A percentile compares a stretch with the other conserved stretches of the same genome.
phyloP scores from a whole-genome alignment of 2,329 filamentous ascomycete species.

The Elsinoe necatrix region DNA sequence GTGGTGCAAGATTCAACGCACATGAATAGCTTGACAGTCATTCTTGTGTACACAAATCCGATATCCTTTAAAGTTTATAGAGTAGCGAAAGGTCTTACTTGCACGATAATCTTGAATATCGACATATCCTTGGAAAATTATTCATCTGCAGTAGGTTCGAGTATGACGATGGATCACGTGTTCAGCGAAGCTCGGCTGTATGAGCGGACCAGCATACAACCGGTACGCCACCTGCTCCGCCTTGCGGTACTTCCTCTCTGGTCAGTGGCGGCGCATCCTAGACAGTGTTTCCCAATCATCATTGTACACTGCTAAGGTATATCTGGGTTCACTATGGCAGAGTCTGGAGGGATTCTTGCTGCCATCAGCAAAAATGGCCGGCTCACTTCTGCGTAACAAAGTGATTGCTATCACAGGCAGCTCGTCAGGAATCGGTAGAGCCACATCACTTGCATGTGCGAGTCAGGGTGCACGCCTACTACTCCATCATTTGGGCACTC shows the following conservation, averaged over 20 bases:
- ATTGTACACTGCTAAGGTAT: neutral
- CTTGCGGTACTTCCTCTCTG: neutral
- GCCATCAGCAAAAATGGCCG: neutral
- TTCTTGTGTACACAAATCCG: neutral
- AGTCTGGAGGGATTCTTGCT: neutral
- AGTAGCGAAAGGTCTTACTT: neutral
- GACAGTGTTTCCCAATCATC: neutral
- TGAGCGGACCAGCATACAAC: neutral
- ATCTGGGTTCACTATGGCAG: neutral
- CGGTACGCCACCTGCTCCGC: neutral
- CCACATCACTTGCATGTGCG: slow-evolving; percentile 3
- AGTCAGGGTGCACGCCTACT: slow-evolving; percentile 6
- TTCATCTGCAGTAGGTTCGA: neutral
- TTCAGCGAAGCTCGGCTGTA: neutral
- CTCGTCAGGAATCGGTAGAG: neutral
- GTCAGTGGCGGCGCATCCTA: neutral
- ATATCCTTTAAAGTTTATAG: neutral
- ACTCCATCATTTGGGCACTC: neutral
- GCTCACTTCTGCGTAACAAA: neutral
- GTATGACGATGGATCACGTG: slow-evolving; percentile 1
- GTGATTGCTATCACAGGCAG: slow-evolving; percentile 6
- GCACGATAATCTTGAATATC: neutral
- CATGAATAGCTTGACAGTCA: slow-evolving; percentile 1
- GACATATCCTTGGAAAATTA: neutral
- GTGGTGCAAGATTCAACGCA: neutral